Conservation (phyloP, 805 yeast genomes). For the Candida qinlingensis region DNA sequence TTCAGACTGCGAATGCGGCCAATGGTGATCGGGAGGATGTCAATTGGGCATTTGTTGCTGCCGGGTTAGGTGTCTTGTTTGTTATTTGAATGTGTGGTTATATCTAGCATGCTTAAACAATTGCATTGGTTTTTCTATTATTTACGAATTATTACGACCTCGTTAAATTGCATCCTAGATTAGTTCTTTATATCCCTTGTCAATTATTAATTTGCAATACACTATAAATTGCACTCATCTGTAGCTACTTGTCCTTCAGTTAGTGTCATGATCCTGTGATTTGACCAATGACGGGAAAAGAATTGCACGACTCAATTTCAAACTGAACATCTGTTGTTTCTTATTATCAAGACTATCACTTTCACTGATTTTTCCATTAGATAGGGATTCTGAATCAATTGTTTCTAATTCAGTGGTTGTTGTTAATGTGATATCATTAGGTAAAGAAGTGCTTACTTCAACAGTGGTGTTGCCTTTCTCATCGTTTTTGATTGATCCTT, state of each 20-base stretch:
- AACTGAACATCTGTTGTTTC: neutral
- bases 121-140: too few species aligned
- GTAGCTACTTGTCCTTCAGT: too few species aligned
- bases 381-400: neutral
- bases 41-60: slow-evolving; percentile 5
- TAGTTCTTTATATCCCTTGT: too few species aligned
- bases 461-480: neutral
- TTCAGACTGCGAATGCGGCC: slow-evolving; percentile 1
- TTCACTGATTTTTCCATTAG: neutral
- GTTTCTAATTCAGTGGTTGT: slow-evolving; percentile 4
- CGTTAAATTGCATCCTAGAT: too few species aligned
- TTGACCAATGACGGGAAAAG: neutral
- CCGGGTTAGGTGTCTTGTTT: slow-evolving; percentile 2
- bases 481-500: neutral
- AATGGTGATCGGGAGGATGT: slow-evolving; percentile 1
- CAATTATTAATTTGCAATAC: too few species aligned
- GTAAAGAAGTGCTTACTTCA: neutral
- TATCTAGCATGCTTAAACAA: too few species aligned
- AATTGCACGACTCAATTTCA: slow-evolving; percentile 2
- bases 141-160: too few species aligned
- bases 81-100: neutral
- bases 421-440: neutral
- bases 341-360: neutral
- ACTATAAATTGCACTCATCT: too few species aligned
- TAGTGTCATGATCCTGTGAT: neutral